phyloP scores from a whole-genome alignment of 2,329 filamentous ascomycete species.

The Colletotrichum nymphaeae region DNA sequence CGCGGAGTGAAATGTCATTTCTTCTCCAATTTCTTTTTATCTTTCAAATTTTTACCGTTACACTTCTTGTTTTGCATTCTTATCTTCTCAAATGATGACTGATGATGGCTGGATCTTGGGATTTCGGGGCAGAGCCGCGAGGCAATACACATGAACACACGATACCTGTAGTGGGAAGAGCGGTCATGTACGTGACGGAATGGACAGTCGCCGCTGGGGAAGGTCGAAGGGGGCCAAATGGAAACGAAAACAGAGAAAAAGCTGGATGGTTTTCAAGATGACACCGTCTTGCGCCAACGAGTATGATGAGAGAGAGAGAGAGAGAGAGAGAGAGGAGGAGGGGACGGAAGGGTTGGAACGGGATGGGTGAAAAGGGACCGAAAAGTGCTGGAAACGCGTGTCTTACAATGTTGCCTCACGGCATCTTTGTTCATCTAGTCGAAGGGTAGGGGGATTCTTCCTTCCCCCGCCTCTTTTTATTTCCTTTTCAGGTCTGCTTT shows the following conservation, averaged over 20 bases:
- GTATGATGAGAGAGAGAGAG: neutral
- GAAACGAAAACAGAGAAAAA: constrained; percentile 13
- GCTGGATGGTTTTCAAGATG: neutral
- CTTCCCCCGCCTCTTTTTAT: constrained; percentile 18
- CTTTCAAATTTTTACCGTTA: neutral
- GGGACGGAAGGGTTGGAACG: no score
- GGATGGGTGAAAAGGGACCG: constrained; percentile 1
- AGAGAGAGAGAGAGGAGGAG: no score
- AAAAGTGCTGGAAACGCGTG: constrained; percentile 33
- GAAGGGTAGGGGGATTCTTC: neutral
- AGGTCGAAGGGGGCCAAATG: neutral
- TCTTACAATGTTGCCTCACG: constrained; percentile 46
- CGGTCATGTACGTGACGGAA: constrained; percentile 12
- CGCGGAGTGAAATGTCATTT: neutral
- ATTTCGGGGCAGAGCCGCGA: constrained; percentile 17
- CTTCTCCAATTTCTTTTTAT: neutral
- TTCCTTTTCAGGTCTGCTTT: constrained; percentile 15
- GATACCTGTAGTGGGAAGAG: constrained; percentile 13
- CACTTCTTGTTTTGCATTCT: constrained; percentile 3
- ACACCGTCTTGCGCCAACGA: constrained; percentile 1
- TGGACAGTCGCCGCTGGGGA: neutral
- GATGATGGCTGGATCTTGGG: constrained; percentile 28
- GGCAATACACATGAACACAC: constrained; percentile 14
- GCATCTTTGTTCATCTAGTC: constrained; percentile 43
- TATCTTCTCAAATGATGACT: constrained; percentile 31